Conservation (phyloP, 345 rosid genomes). For the Populus euphratica region DNA sequence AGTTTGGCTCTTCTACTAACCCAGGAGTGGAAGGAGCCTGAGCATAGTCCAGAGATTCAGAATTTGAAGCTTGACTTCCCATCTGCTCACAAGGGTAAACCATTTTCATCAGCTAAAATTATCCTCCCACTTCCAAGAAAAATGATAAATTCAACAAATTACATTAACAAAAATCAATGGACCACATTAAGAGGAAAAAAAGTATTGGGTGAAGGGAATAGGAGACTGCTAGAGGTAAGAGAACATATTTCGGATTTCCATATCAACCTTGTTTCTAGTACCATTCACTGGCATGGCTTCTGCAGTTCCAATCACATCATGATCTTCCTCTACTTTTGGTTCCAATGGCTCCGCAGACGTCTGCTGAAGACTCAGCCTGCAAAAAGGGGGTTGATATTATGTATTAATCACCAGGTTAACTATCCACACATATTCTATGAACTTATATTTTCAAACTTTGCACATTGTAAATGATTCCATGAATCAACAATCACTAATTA, state of each 20-base stretch:
- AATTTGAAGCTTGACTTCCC: constrained; percentile 39
- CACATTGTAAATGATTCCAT: neutral
- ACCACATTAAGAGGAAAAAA: neutral
- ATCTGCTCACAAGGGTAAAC: constrained; percentile 39
- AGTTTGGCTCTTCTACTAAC: constrained; percentile 66
- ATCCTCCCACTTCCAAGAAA: neutral
- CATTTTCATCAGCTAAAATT: neutral
- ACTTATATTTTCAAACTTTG: neutral
- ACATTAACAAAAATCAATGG: neutral
- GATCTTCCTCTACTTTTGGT: constrained; percentile 29
- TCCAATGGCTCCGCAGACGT: constrained; percentile 35
- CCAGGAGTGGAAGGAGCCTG: constrained; percentile 96
- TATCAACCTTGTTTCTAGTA: constrained; percentile 54
- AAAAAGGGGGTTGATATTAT: constrained; percentile 6
- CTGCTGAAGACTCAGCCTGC: constrained; percentile 53
- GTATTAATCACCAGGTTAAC: neutral
- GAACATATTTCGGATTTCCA: constrained; percentile 2
- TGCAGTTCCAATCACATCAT: constrained; percentile 24
- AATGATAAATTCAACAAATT: constrained; percentile 4
- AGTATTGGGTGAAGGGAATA: too few species aligned
- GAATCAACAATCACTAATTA: neutral
- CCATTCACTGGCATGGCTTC: constrained; percentile 44
- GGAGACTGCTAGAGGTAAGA: constrained; percentile 1
- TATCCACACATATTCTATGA: neutral
- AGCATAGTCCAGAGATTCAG: constrained; percentile 61